A percentile compares a stretch with the other conserved stretches of the same genome.
Evolutionary conservation across 257 asterid genomes (phyloP).

Genomic region (Verbena officinalis): DNA sequence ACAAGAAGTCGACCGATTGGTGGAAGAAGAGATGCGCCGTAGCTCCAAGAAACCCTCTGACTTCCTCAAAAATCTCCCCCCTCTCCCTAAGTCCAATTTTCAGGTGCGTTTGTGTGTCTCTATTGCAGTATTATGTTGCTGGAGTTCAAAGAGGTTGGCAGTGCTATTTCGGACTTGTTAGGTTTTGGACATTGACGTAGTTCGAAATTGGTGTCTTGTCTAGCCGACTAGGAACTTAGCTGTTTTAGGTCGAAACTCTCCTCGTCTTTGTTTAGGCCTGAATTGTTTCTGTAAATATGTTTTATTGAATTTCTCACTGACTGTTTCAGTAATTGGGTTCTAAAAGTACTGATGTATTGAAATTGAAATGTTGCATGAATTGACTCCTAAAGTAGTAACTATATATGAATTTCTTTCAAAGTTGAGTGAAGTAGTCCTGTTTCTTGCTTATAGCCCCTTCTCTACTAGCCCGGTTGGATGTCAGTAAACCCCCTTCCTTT

Average conservation of each 20-base stretch:
- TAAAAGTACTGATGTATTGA: constrained; percentile 12
- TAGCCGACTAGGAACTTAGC: background rate
- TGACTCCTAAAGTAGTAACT: background rate
- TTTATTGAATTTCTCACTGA: background rate
- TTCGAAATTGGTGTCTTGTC: background rate
- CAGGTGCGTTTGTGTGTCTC: constrained; percentile 45
- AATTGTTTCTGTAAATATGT: background rate
- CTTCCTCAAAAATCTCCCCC: constrained; percentile 88
- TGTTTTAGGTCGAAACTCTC: background rate
- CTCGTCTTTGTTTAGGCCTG: constrained; percentile 7
- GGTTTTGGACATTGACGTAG: constrained; percentile 18
- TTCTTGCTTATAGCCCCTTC: background rate
- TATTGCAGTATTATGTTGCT: constrained; percentile 7
- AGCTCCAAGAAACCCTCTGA: constrained; percentile 92
- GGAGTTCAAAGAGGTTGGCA: background rate
- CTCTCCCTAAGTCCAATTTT: constrained; percentile 63
- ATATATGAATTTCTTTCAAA: constrained; percentile 7
- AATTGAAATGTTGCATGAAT: background rate
- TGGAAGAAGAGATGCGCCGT: constrained; percentile 91
- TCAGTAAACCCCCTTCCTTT: background rate
- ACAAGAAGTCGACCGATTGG: constrained; percentile 87
- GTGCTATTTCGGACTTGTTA: background rate
- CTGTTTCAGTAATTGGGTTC: background rate
- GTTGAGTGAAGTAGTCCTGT: constrained; percentile 18
- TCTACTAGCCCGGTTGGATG: background rate